These are phyloP conservation scores for Vigna mungo DNA, from an alignment of 306 rosid species.

Conservation along the genomic window DNA sequence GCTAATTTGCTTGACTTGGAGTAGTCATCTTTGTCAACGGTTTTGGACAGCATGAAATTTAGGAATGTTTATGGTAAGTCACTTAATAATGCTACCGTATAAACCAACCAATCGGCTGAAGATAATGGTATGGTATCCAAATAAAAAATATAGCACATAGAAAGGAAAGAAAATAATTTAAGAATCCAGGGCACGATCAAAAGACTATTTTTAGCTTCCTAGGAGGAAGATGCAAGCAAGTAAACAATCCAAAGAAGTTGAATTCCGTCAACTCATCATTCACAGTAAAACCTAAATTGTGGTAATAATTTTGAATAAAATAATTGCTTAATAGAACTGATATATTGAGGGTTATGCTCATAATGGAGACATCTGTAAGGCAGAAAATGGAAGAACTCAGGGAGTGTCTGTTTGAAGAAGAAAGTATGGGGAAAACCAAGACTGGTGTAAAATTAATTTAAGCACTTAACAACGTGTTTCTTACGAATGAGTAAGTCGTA, in stretches of 20 bases:
- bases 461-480: not conserved
- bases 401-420: not conserved
- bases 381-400: not conserved
- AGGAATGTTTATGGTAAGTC: not conserved
- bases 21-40: conserved; percentile 1
- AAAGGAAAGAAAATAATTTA: conserved; percentile 8
- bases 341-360: not conserved
- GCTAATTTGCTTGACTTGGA: conserved; percentile 44
- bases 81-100: not conserved
- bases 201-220: not conserved
- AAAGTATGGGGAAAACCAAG: not conserved
- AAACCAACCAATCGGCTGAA: conserved; percentile 1
- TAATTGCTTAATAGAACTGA: not conserved
- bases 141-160: not conserved
- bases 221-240: not conserved
- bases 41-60: conserved; percentile 18
- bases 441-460: not conserved
- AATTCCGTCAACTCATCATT: not conserved
- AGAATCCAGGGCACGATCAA: not conserved
- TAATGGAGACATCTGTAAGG: not conserved
- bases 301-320: not conserved
- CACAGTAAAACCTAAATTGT: not conserved
- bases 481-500: conserved; percentile 1
- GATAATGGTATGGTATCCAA: not conserved
- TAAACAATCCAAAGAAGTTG: conserved; percentile 2